phyloP scores from a whole-genome alignment of 2,329 filamentous ascomycete species.

The Fusarium piperis region DNA sequence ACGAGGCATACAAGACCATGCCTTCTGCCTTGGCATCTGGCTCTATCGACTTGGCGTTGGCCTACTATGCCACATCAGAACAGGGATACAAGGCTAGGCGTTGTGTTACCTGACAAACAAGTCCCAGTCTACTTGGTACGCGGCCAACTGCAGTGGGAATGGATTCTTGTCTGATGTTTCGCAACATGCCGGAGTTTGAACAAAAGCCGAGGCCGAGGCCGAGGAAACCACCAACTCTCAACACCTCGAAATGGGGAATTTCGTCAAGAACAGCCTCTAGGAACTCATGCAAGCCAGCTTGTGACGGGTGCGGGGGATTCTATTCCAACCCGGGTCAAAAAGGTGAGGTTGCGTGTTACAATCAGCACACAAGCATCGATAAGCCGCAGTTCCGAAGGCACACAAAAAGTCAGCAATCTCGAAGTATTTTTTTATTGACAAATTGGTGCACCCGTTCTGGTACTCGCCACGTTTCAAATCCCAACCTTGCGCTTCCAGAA shows the following conservation, averaged over 20 bases:
- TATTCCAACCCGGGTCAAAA: constrained; percentile 11
- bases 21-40: background rate
- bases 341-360: constrained; percentile 23
- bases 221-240: background rate
- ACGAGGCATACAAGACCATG: background rate
- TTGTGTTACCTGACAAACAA: constrained; percentile 13
- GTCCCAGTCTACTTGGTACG: background rate
- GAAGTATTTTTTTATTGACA: background rate
- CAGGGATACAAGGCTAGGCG: constrained; percentile 7
- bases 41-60: constrained; percentile 1
- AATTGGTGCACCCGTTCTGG: background rate
- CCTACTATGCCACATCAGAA: constrained; percentile 13
- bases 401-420: background rate
- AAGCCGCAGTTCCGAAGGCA: background rate
- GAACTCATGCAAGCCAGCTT: background rate
- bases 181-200: constrained; percentile 29
- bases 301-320: background rate
- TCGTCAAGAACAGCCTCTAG: background rate
- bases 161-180: constrained; percentile 17
- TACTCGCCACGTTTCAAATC: background rate
- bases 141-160: background rate
- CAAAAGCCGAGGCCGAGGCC: constrained; percentile 33
- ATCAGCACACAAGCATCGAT: constrained; percentile 8
- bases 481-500: background rate
- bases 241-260: background rate